phyloP scores from a whole-genome alignment of 179 eudicot genomes.

The Spinacia oleracea region DNA sequence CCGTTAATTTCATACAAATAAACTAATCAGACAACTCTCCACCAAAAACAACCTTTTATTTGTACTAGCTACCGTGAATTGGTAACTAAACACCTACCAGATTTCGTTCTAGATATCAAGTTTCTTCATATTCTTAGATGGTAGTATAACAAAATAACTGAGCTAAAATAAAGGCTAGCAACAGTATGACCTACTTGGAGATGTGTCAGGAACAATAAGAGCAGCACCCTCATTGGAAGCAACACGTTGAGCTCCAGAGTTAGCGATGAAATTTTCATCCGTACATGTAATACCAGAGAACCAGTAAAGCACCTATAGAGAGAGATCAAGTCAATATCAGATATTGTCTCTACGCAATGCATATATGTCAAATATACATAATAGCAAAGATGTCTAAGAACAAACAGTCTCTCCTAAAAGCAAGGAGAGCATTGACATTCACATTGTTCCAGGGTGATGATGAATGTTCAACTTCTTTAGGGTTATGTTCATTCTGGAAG shows the following conservation, averaged over 20 bases:
- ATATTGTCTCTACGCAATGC: neutral
- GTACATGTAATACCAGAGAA: slow-evolving; percentile 93
- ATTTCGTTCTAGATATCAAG: neutral
- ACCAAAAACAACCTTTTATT: neutral
- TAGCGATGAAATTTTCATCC: slow-evolving; percentile 86
- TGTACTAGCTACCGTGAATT: neutral
- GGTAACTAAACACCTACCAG: neutral
- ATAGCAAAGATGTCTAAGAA: slow-evolving; percentile 10
- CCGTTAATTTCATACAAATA: no score
- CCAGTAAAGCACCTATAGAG: slow-evolving; percentile 89
- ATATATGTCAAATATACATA: neutral
- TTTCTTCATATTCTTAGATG: neutral
- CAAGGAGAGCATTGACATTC: slow-evolving; percentile 18
- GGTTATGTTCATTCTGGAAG: slow-evolving; percentile 16
- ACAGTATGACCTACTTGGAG: slow-evolving; percentile 71
- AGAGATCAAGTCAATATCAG: slow-evolving; percentile 18
- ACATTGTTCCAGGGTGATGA: slow-evolving; percentile 14
- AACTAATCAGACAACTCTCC: neutral
- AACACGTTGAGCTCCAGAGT: slow-evolving; percentile 96
- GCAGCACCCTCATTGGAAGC: slow-evolving; percentile 90
- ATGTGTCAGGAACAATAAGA: slow-evolving; percentile 83
- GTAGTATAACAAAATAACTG: neutral
- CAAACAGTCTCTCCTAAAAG: slow-evolving; percentile 19
- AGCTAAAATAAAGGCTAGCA: neutral
- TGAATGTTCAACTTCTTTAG: slow-evolving; percentile 19